Conservation (phyloP, 768 basidiomycete species). For the Podaxis sp. region DNA sequence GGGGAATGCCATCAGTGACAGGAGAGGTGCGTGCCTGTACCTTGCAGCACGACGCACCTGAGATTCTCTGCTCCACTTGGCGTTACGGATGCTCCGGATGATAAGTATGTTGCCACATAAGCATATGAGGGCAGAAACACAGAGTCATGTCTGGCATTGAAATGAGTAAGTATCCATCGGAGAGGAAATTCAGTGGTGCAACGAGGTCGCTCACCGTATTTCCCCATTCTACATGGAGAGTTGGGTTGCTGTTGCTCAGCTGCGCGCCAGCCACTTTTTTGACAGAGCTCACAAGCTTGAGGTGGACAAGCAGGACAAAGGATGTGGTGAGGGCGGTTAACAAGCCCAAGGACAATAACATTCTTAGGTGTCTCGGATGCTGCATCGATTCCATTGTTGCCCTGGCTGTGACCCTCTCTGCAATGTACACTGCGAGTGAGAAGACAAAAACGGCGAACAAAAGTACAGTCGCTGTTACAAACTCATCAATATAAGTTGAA, state of each 20-base stretch:
- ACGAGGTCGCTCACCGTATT: neutral
- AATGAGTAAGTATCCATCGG: neutral
- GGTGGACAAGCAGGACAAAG: conserved; percentile 3
- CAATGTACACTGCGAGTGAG: neutral
- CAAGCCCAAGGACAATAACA: neutral
- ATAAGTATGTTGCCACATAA: neutral
- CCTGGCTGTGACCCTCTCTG: neutral
- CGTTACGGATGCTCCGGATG: neutral
- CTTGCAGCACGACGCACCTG: neutral
- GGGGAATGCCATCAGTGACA: neutral
- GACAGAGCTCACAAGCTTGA: conserved; percentile 1
- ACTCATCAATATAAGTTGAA: neutral
- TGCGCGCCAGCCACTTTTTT: neutral
- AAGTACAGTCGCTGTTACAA: neutral
- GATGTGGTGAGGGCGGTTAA: neutral
- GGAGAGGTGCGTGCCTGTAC: neutral
- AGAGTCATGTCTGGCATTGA: neutral
- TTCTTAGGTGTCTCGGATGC: neutral
- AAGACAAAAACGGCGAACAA: neutral
- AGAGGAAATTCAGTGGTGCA: too few species aligned
- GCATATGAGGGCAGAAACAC: neutral
- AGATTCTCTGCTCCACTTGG: neutral
- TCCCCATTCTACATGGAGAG: neutral
- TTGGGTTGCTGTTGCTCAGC: neutral
- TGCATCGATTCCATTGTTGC: neutral